Conservation (phyloP, 2,329 filamentous ascomycete genomes). For the Kalaharituber pfeilii region DNA sequence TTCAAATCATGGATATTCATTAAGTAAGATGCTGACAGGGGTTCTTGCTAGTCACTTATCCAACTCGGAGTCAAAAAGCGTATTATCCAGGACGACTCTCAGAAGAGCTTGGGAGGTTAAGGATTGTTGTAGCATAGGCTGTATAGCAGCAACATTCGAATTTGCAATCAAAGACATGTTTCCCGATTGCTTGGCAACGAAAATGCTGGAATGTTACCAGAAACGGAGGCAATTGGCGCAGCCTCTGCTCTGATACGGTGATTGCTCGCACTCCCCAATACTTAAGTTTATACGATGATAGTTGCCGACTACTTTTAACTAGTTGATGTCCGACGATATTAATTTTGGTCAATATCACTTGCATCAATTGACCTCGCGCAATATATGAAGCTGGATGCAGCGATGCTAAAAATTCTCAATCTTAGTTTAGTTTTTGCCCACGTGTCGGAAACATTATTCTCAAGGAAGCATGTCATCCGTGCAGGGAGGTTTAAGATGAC, state of each 20-base stretch:
- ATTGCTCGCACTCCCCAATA: conserved; percentile 41
- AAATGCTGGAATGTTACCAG: conserved; percentile 57
- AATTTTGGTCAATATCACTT: conserved; percentile 97
- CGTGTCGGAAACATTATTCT: conserved; percentile 73
- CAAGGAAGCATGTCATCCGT: conserved; percentile 88
- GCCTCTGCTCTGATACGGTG: conserved; percentile 91
- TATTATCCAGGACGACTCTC: conserved; percentile 60
- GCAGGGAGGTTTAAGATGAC: conserved; percentile 97
- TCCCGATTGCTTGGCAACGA: conserved; percentile 77
- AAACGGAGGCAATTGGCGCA: conserved; percentile 92
- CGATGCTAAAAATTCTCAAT: conserved; percentile 84
- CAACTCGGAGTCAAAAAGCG: conserved; percentile 93
- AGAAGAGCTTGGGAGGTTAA: conserved; percentile 72
- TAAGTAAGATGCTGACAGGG: not conserved
- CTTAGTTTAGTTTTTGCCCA: too few species aligned
- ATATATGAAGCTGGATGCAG: conserved; percentile 96
- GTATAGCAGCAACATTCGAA: conserved; percentile 81
- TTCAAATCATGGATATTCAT: not conserved
- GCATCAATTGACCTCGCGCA: conserved; percentile 89
- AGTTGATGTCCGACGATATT: conserved; percentile 56
- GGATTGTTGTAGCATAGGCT: conserved; percentile 74
- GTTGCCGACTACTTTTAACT: not conserved
- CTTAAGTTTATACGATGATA: not conserved
- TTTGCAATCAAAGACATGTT: conserved; percentile 83
- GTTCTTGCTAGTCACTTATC: conserved; percentile 43